These are phyloP conservation scores for Solanum pennellii DNA, from an alignment of 257 asterid genomes.

Conservation along the genomic window DNA sequence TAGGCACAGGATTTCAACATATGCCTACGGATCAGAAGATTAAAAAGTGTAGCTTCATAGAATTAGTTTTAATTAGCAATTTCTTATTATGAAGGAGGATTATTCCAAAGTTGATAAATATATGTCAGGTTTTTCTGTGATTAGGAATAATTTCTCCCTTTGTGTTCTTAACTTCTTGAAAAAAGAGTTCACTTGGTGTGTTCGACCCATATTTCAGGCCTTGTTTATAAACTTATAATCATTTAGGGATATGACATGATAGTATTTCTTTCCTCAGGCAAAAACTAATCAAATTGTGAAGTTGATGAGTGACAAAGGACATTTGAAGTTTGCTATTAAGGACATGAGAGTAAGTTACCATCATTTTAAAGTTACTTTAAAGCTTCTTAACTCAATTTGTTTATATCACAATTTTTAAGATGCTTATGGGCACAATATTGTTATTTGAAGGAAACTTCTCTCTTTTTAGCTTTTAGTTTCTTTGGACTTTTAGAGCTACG, in stretches of 20 bases:
- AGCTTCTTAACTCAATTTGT: neutral
- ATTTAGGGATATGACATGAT: neutral
- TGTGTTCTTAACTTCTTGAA: neutral
- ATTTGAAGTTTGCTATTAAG: constrained; percentile 45
- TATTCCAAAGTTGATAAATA: neutral
- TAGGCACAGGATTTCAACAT: neutral
- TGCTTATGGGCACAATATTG: neutral
- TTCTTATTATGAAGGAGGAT: neutral
- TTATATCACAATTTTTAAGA: neutral
- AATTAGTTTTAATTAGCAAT: neutral
- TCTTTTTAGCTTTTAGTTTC: too few species aligned
- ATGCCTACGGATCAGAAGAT: neutral
- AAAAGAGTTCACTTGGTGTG: neutral
- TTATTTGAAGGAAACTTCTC: too few species aligned
- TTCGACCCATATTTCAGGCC: too few species aligned
- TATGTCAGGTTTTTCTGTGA: neutral
- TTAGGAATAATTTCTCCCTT: neutral
- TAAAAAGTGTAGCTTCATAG: neutral
- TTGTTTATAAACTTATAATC: neutral
- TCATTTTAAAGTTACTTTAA: neutral
- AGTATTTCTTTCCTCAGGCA: constrained; percentile 29
- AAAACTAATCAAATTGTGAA: constrained; percentile 87
- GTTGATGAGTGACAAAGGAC: constrained; percentile 81
- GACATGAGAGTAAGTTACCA: constrained; percentile 44
- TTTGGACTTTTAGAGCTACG: too few species aligned